Conservation (phyloP, 2,329 filamentous ascomycete genomes). For the Fusarium solani-melongenae region DNA sequence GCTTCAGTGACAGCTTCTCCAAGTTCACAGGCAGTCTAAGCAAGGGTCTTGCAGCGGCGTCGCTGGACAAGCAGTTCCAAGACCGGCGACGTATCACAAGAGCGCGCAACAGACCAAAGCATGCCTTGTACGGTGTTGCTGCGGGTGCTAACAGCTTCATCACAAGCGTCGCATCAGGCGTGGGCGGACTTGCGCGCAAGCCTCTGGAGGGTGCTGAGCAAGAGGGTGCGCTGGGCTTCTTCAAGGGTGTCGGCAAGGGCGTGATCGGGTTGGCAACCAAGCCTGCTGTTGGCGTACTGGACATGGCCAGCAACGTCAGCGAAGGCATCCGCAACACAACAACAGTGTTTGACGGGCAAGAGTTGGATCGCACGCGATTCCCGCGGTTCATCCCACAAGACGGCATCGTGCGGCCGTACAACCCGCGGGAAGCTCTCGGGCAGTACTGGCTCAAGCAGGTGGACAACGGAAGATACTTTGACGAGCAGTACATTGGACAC, state of each 20-base stretch:
- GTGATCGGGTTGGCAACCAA: slow-evolving; percentile 95
- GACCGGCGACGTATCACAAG: slow-evolving; percentile 94
- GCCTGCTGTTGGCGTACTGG: slow-evolving; percentile 94
- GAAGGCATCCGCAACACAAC: slow-evolving; percentile 99
- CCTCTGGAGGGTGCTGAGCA: slow-evolving; percentile 96
- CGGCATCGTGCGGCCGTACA: slow-evolving; percentile 94
- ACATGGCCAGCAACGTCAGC: slow-evolving; percentile 95
- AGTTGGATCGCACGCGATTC: slow-evolving; percentile 93
- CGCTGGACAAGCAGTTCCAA: slow-evolving; percentile 98
- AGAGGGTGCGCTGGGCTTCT: slow-evolving; percentile 92
- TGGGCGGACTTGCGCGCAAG: slow-evolving; percentile 92
- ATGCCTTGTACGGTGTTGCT: slow-evolving; percentile 95
- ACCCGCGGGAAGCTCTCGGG: slow-evolving; percentile 91
- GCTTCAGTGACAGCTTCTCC: slow-evolving; percentile 95
- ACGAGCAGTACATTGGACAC: slow-evolving; percentile 97
- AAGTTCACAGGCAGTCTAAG: slow-evolving; percentile 98
- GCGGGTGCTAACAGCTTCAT: slow-evolving; percentile 96
- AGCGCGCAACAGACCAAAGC: slow-evolving; percentile 93
- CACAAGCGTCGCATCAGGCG: slow-evolving; percentile 90
- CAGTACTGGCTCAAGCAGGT: slow-evolving; percentile 99
- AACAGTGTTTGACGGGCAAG: slow-evolving; percentile 95
- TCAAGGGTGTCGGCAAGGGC: slow-evolving; percentile 97
- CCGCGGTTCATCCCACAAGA: slow-evolving; percentile 92
- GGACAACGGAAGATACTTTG: slow-evolving; percentile 97
- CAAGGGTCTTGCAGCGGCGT: slow-evolving; percentile 94